Evolutionary conservation across 2,329 filamentous ascomycete genomes (phyloP), one percentile per base, ranked within the genome.

Genomic region (Aspergillus cejpii): DNA sequence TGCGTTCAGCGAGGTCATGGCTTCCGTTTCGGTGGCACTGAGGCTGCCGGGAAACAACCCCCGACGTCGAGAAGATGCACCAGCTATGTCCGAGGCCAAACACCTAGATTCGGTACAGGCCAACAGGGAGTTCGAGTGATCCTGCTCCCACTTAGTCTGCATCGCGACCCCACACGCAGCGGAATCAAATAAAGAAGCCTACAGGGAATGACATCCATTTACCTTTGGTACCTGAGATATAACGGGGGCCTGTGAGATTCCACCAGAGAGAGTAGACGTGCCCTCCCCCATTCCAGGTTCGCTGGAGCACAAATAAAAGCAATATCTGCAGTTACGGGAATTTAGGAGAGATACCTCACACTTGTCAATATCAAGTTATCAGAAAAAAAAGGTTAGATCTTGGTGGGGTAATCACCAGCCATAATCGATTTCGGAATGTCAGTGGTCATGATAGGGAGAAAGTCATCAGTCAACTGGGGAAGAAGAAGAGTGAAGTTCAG

Each of bases 101-200:
- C 39, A 44, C 39, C 23, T 29, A 39, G 48, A 45, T 34, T 48
- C 44, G 29, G 58, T 44, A 41, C 51, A 42, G 47, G 51, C 50
- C 38, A 50, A 43, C 34, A 51, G 45, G 43, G 39, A 44, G n/a
- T 34, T 37, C n/a, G 48, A 41, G 39, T 39, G 47, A 48, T 53
- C 49, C 46, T 52, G 52, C 47, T 49, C 43, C 52, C 57, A 59
- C 45, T 56, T 52, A 59, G 49, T 47, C 43, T 50, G 29, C 41
- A 38, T 41, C 45, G 45, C 44, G 45, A 43, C 23, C 38, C 33
- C 12, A 37, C 20, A 24, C 17, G 31, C 31, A 34, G 31, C 31
- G 7, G 11, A 11, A 34, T 34, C 15, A 19, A 10, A 34, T 17
- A 11, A 31, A 15, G 44, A 29, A 31, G 26, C 31, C 37, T 21